Evolutionary conservation across 768 basidiomycete species (phyloP).

Genomic region (Lepiota venenata): DNA sequence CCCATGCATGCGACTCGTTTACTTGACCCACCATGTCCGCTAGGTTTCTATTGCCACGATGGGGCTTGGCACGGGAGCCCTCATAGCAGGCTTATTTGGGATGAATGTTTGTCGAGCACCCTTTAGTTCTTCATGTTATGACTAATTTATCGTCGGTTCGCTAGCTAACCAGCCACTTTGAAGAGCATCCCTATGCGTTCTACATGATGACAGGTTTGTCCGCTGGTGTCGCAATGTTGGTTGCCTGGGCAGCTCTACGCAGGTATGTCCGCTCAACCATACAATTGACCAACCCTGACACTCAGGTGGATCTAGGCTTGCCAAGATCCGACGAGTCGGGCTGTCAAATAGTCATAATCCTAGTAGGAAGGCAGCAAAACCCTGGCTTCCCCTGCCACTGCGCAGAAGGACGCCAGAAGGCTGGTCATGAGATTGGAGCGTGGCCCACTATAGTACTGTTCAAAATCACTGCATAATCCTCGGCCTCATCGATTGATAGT

Average conservation of each 20-base stretch:
- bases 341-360: constrained; percentile 31
- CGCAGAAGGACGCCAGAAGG: constrained; percentile 36
- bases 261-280: constrained; percentile 34
- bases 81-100: constrained; percentile 89
- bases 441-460: background rate
- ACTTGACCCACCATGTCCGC: constrained; percentile 7
- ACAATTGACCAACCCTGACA: constrained; percentile 7
- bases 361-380: constrained; percentile 21
- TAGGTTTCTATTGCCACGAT: constrained; percentile 93
- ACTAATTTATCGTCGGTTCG: constrained; percentile 13
- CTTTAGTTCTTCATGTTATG: constrained; percentile 9
- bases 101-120: constrained; percentile 76
- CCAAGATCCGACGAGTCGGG: constrained; percentile 45
- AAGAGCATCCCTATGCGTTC: constrained; percentile 74
- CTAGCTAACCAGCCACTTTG: constrained; percentile 74
- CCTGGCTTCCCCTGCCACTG: constrained; percentile 48
- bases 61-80: constrained; percentile 87
- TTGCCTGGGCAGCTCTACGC: constrained; percentile 66
- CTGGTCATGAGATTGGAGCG: constrained; percentile 30
- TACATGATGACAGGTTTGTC: constrained; percentile 59
- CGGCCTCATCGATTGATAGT: no score
- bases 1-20: background rate
- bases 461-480: no score
- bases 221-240: constrained; percentile 51
- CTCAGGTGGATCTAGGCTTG: constrained; percentile 26